Evolutionary conservation across 208 protist species (phyloP), one percentile per base, ranked within the genome.

Genomic region (Strigomonas oncopelti): DNA sequence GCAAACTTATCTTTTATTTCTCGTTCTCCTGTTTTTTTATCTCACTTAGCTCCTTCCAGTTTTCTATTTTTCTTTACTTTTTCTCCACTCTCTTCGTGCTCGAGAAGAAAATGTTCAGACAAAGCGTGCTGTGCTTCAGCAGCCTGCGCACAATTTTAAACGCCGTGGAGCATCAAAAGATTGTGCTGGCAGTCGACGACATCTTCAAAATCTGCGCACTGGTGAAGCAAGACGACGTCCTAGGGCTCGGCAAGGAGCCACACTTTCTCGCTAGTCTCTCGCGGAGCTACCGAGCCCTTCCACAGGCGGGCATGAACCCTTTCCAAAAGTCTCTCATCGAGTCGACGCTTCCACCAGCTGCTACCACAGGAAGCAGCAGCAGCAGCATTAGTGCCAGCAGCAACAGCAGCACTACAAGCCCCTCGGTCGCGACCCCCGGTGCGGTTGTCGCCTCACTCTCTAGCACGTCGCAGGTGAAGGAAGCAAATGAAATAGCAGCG

Each of bases 311-410:
- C 0, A 45, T 85, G 13, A 69, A 59, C 27, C 78, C 80, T 16
- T 90, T 90, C 71, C 84, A 90, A 67, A 65, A 67, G 28, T 71
- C 63, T 18, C 78, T 87, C 25, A 73, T 90, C 46, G 79, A 88
- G 42, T 61, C 63, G 0, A 58, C 75, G 0, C 72, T 83, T 1
- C 42, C 42, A 20, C 42, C 13, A 4, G 42, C 42, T 9, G 42
- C 34, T 38, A 27, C 53, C 11, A 11, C 42, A 18, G 42, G 42
- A 51, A 18, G 42, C 20, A n/a, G 34, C 7, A 13, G 57, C 29
- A 29, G 9, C 16, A n/a, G 9, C n/a, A 20, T 8, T 58, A 14
- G 14, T 24, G n/a, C n/a, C n/a, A n/a, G n/a, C n/a, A n/a, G n/a
- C n/a, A n/a, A n/a, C n/a, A n/a, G n/a, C n/a, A n/a, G n/a, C n/a